phyloP scores from a whole-genome alignment of 345 rosid species.

The Nephelium lappaceum region DNA sequence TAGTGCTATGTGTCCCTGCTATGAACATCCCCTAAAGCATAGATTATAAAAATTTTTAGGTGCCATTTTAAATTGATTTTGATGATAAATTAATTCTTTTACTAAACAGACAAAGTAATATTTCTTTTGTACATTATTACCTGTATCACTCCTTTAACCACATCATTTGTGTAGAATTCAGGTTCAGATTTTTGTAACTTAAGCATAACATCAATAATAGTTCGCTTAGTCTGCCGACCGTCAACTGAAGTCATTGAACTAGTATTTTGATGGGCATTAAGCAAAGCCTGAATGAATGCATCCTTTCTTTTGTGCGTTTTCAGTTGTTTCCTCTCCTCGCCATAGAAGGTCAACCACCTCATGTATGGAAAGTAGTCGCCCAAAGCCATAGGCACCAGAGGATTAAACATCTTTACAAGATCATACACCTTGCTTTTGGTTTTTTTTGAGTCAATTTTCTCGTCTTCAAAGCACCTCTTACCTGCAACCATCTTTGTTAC shows the following conservation, averaged over 20 bases:
- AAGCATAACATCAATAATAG: conserved; percentile 35
- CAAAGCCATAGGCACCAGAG: background rate
- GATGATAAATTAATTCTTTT: background rate
- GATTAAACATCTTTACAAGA: background rate
- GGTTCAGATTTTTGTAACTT: conserved; percentile 36
- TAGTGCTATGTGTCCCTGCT: conserved; percentile 19
- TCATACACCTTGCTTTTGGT: background rate
- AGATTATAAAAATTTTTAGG: no score
- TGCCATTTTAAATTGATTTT: background rate
- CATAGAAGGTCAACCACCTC: background rate
- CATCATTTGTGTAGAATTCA: conserved; percentile 26
- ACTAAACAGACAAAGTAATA: background rate
- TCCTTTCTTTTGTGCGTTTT: background rate
- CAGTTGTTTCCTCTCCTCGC: conserved; percentile 27
- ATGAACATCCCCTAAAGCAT: conserved; percentile 8
- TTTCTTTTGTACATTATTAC: conserved; percentile 21
- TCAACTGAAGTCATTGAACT: background rate
- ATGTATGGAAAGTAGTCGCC: conserved; percentile 3
- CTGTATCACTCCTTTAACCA: conserved; percentile 32
- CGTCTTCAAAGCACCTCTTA: background rate
- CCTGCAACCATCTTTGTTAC: conserved; percentile 9
- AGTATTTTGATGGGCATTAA: conserved; percentile 25
- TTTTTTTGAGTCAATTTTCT: background rate
- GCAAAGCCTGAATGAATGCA: conserved; percentile 3
- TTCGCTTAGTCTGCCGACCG: background rate